A percentile compares a stretch with the other conserved stretches of the same genome.
Conservation (phyloP, 176 grass and related monocot genomes). For the Oropetium thomaeum region DNA sequence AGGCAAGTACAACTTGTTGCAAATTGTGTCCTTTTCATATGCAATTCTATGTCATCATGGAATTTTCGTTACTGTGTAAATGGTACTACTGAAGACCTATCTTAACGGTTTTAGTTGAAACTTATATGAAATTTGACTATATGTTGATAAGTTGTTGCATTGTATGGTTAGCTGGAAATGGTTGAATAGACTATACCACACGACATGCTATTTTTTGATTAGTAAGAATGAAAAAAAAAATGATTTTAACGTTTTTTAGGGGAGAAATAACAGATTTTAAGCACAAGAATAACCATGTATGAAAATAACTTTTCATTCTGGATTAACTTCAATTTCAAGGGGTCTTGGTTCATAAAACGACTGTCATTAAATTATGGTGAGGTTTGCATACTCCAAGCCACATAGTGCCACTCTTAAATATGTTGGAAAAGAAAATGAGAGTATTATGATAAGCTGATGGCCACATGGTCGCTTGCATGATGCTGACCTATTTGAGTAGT, state of each 20-base stretch:
- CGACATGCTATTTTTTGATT: not conserved
- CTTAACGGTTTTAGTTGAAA: not conserved
- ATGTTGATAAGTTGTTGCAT: not conserved
- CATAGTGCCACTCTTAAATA: slow-evolving; percentile 11
- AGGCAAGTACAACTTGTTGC: slow-evolving; percentile 49
- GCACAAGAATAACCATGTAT: not conserved
- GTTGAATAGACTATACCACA: not conserved
- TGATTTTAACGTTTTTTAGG: not conserved
- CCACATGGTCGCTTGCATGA: not conserved
- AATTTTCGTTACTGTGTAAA: slow-evolving; percentile 9
- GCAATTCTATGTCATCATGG: not conserved
- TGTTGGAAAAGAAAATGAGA: not conserved
- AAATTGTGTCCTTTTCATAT: not conserved
- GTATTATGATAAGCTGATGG: not conserved
- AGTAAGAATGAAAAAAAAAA: slow-evolving; percentile 13
- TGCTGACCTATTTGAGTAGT: not conserved
- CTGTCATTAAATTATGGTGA: not conserved
- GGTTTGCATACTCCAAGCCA: not conserved
- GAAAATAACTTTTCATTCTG: not conserved
- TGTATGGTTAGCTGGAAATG: not conserved
- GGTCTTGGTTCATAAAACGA: not conserved
- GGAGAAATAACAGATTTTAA: not conserved
- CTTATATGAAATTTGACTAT: not conserved
- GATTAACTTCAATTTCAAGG: not conserved
- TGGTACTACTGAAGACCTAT: slow-evolving; percentile 1